These are phyloP conservation scores for Septoria linicola DNA, from an alignment of 2,329 filamentous ascomycete species.

Conservation along the genomic window DNA sequence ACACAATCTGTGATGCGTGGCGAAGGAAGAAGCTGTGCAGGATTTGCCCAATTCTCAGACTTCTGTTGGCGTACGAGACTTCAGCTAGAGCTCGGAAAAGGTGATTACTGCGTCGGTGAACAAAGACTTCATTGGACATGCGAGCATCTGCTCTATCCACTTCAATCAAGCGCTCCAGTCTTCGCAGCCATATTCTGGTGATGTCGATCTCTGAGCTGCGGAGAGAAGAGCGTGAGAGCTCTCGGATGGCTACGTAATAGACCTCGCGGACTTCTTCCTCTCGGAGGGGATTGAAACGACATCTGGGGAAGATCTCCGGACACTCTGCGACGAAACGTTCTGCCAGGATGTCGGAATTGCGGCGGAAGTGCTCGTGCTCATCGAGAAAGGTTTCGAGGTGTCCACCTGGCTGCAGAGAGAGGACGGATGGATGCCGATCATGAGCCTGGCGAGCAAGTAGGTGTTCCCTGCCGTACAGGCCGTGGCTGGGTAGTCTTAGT, in stretches of 20 bases:
- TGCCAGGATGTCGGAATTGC: slow-evolving; percentile 15
- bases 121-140: slow-evolving; percentile 1
- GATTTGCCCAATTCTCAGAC: slow-evolving; percentile 11
- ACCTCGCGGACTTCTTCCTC: slow-evolving; percentile 20
- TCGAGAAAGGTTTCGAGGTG: slow-evolving; percentile 11
- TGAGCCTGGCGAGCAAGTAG: neutral
- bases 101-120: slow-evolving; percentile 17
- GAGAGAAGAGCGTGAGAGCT: slow-evolving; percentile 14
- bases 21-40: slow-evolving; percentile 17
- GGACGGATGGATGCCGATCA: slow-evolving; percentile 13
- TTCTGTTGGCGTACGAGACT: slow-evolving; percentile 15
- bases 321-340: slow-evolving; percentile 19
- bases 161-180: slow-evolving; percentile 13
- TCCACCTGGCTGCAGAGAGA: slow-evolving; percentile 11
- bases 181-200: slow-evolving; percentile 5
- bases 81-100: slow-evolving; percentile 19
- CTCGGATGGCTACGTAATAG: slow-evolving; percentile 16
- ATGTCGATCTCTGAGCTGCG: slow-evolving; percentile 1
- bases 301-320: slow-evolving; percentile 17
- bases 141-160: slow-evolving; percentile 8
- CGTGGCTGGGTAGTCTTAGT: neutral
- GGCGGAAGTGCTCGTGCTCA: slow-evolving; percentile 14
- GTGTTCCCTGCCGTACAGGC: neutral
- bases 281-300: slow-evolving; percentile 17
- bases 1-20: slow-evolving; percentile 15